phyloP scores from a whole-genome alignment of 495 filamentous ascomycete species.

The Penicillium silybi region DNA sequence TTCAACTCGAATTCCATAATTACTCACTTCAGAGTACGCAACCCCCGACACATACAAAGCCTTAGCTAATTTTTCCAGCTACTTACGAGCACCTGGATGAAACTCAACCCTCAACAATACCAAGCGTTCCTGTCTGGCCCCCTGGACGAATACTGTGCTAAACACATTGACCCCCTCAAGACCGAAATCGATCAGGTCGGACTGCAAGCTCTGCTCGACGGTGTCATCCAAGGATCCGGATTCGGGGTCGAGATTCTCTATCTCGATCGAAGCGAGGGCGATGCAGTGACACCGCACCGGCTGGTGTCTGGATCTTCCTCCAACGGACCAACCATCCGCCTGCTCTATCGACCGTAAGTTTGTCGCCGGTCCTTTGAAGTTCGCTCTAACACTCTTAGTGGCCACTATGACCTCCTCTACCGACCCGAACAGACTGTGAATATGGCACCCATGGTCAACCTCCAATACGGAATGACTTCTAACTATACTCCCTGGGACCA shows the following conservation, averaged over 20 bases:
- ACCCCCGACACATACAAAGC: neutral
- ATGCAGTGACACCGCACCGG: slow-evolving; percentile 71
- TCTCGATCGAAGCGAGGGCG: slow-evolving; percentile 80
- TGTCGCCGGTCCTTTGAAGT: neutral
- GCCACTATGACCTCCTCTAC: slow-evolving; percentile 96
- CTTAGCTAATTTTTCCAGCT: slow-evolving; percentile 46
- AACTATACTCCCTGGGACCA: slow-evolving; percentile 41
- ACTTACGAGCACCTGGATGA: slow-evolving; percentile 85
- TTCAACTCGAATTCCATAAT: slow-evolving; percentile 68
- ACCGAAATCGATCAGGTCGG: slow-evolving; percentile 89
- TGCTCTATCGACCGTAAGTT: slow-evolving; percentile 70
- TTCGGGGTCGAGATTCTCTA: slow-evolving; percentile 86
- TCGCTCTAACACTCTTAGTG: slow-evolving; percentile 41
- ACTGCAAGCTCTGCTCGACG: slow-evolving; percentile 69
- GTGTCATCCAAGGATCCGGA: slow-evolving; percentile 68
- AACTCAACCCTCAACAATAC: slow-evolving; percentile 63
- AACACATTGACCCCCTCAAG: slow-evolving; percentile 66
- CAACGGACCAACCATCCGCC: slow-evolving; percentile 53
- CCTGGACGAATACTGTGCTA: slow-evolving; percentile 66
- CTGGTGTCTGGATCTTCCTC: slow-evolving; percentile 51
- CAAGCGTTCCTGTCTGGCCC: slow-evolving; percentile 62
- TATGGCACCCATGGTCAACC: slow-evolving; percentile 44
- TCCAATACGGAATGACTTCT: slow-evolving; percentile 42
- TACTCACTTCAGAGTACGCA: slow-evolving; percentile 61
- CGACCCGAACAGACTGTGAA: slow-evolving; percentile 53